Conservation (phyloP, 2,329 filamentous ascomycete genomes). For the Calonectria honghensis region DNA sequence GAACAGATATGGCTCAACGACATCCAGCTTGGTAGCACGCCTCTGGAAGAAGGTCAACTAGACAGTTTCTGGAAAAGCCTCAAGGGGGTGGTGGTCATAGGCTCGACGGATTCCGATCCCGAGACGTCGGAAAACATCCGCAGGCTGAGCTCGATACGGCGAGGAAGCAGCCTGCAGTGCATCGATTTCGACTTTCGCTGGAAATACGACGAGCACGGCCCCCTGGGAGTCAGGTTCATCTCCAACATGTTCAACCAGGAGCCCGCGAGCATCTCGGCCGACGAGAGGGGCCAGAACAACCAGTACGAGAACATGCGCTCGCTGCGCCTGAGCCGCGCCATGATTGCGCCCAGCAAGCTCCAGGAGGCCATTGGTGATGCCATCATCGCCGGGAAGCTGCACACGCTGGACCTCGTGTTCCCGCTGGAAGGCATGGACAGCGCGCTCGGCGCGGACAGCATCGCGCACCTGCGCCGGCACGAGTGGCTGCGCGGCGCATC, state of each 20-base stretch:
- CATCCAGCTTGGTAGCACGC: conserved; percentile 47
- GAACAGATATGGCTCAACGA: conserved; percentile 59
- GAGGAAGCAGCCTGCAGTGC: conserved; percentile 52
- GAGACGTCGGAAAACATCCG: conserved; percentile 51
- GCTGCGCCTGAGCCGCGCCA: conserved; percentile 54
- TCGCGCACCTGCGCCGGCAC: conserved; percentile 56
- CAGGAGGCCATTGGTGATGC: conserved; percentile 52
- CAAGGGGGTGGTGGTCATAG: conserved; percentile 55
- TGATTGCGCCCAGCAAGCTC: conserved; percentile 52
- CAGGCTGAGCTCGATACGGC: conserved; percentile 55
- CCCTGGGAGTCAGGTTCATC: conserved; percentile 46
- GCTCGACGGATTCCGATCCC: conserved; percentile 47
- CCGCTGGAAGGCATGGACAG: conserved; percentile 52
- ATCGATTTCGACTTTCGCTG: conserved; percentile 58
- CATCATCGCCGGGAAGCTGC: conserved; percentile 55
- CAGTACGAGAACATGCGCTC: conserved; percentile 55
- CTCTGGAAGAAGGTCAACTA: conserved; percentile 40
- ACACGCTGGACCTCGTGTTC: conserved; percentile 62
- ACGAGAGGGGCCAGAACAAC: conserved; percentile 41
- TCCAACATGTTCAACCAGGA: conserved; percentile 46
- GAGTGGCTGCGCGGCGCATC: conserved; percentile 60
- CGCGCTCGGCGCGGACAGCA: conserved; percentile 53
- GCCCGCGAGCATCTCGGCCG: conserved; percentile 31
- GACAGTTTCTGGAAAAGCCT: conserved; percentile 56
- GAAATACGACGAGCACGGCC: conserved; percentile 50